Conservation (phyloP, 345 rosid species). For the Acer saccharum region DNA sequence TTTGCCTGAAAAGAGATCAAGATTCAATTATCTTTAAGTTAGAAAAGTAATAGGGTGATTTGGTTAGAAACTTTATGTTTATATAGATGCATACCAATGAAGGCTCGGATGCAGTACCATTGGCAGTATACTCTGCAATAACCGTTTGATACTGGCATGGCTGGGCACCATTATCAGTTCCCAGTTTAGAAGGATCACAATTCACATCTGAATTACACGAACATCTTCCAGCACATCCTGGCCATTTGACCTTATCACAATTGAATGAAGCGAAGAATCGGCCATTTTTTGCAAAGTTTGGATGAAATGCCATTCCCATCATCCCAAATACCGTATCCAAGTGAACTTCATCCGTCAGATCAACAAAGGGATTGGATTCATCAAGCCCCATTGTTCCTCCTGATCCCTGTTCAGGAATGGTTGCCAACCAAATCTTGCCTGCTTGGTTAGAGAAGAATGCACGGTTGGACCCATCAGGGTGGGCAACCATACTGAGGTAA, state of each 20-base stretch:
- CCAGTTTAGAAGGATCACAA: constrained; percentile 84
- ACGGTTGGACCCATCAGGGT: constrained; percentile 86
- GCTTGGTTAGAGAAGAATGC: constrained; percentile 74
- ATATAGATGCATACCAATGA: constrained; percentile 44
- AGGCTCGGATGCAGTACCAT: constrained; percentile 53
- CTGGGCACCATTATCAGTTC: constrained; percentile 54
- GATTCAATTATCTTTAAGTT: constrained; percentile 7
- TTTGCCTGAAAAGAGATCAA: constrained; percentile 52
- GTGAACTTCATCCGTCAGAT: constrained; percentile 75
- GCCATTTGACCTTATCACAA: constrained; percentile 72
- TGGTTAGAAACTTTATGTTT: neutral
- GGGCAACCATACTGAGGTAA: constrained; percentile 83
- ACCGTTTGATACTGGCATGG: constrained; percentile 83
- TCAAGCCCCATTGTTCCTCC: constrained; percentile 54
- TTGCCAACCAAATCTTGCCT: constrained; percentile 77
- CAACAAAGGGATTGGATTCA: constrained; percentile 73
- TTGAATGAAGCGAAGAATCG: constrained; percentile 84
- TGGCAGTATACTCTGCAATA: constrained; percentile 70
- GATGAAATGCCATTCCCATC: constrained; percentile 94
- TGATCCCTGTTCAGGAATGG: constrained; percentile 75
- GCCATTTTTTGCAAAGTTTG: constrained; percentile 66
- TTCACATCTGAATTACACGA: constrained; percentile 79
- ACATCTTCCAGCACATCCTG: constrained; percentile 77
- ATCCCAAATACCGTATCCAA: constrained; percentile 61
- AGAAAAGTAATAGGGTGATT: constrained; percentile 3